Base-by-base conservation (phyloP, 768 basidiomycete genomes). In the Coprinopsis sp. region DNA sequence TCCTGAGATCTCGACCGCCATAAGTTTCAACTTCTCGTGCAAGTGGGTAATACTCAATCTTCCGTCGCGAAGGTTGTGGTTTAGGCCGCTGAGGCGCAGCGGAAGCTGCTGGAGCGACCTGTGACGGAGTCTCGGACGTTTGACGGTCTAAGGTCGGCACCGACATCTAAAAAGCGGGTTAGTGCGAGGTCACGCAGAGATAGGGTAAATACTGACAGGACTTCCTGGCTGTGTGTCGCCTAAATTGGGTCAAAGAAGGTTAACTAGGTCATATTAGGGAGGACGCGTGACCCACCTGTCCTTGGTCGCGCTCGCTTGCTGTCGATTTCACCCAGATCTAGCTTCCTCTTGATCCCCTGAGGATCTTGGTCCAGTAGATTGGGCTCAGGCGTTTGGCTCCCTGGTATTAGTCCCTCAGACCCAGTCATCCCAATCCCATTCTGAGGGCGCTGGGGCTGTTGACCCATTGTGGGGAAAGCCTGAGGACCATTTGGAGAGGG, bases 21-120 rank as follows among this genome's bases (percentile, higher is more conserved):
- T 80, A 71, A 1, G 82, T 84, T 25, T 86, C 80, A 36, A 87
- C 62, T 52, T 87, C 85, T 13, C 88, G 84, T 8, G 77, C 80
- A 14, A 90, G 70, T 0, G 93, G 93, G 24, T 87, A 72, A 62
- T 94, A 96, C 67, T 91, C 88, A 53, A 96, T 85, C 67, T 87
- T 93, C 53, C 87, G 82, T 48, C 86, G 78, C 27, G 79, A 73
- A 44, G 78, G 67, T 61, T 76, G 78, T 44, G 69, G 66, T 40
- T 70, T 74, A 27, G 73, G 56, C 51, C 69, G 68, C 33, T 64
- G 57, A 12, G 71, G 54, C 34, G 46, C 53, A 33, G 59, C 55
- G 53, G 64, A 60, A 21, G 61, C 16, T 3, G 38, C 4, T 39
- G 19, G 39, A 18, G 47, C 29, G 14, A 41, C 4, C 27, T 52